Evolutionary conservation across 352 stramenopile genomes (phyloP).

Genomic region (Pythium phragmiticola): DNA sequence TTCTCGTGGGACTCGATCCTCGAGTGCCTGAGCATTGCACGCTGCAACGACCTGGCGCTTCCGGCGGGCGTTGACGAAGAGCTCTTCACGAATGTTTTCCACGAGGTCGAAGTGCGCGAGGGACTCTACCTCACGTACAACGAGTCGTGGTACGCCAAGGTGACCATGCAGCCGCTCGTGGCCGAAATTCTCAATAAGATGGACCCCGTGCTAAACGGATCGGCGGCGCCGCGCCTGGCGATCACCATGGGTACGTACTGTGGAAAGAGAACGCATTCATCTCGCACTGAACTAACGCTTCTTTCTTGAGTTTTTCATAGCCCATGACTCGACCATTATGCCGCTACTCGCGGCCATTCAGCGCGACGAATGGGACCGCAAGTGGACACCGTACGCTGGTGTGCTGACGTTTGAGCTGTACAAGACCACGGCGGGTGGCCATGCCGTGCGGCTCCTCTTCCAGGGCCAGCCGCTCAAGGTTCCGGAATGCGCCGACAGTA

Average conservation of each 20-base stretch:
- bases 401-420: slow-evolving; percentile 80
- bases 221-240: slow-evolving; percentile 52
- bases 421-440: slow-evolving; percentile 60
- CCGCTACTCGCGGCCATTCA: slow-evolving; percentile 70
- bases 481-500: slow-evolving; percentile 75
- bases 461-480: slow-evolving; percentile 68
- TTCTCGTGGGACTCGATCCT: slow-evolving; percentile 81
- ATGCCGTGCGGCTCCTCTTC: slow-evolving; percentile 70
- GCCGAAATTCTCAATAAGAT: slow-evolving; percentile 66
- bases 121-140: slow-evolving; percentile 69
- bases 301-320: slow-evolving; percentile 19
- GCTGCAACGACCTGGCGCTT: slow-evolving; percentile 74
- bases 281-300: not conserved
- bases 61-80: slow-evolving; percentile 62
- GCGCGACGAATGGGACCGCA: slow-evolving; percentile 76
- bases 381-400: slow-evolving; percentile 82
- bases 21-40: slow-evolving; percentile 78
- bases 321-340: slow-evolving; percentile 87
- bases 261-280: not conserved
- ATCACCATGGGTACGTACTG: slow-evolving; percentile 69
- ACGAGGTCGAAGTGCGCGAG: slow-evolving; percentile 71
- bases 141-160: slow-evolving; percentile 79
- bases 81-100: slow-evolving; percentile 75
- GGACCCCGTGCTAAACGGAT: slow-evolving; percentile 44
- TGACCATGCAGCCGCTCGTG: slow-evolving; percentile 83